A percentile compares a stretch with the other conserved stretches of the same genome.
phyloP scores from a whole-genome alignment of 2,329 filamentous ascomycete species.

The Aciculosporium take region DNA sequence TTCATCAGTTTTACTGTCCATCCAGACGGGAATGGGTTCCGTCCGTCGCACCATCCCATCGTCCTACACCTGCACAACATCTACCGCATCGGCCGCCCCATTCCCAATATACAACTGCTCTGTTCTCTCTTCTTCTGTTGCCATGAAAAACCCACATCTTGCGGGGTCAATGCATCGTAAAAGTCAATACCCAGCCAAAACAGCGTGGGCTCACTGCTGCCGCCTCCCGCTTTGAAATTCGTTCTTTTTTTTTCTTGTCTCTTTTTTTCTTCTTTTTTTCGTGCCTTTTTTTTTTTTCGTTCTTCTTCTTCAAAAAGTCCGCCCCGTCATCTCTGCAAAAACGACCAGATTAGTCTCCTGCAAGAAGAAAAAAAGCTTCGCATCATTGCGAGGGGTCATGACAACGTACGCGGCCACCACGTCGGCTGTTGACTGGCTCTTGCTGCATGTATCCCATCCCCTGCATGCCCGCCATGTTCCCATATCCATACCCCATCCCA shows the following conservation, averaged over 20 bases:
- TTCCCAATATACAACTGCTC: constrained; percentile 1
- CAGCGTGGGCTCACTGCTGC: neutral
- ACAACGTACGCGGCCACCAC: constrained; percentile 39
- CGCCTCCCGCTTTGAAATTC: neutral
- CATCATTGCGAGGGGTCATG: neutral
- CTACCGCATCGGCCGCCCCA: constrained; percentile 4
- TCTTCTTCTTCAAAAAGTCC: no score
- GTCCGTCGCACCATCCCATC: neutral
- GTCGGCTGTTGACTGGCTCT: constrained; percentile 40
- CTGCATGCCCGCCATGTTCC: constrained; percentile 32
- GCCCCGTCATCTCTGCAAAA: constrained; percentile 14
- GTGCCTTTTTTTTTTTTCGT: no score
- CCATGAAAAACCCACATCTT: neutral
- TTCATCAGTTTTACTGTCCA: neutral
- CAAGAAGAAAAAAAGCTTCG: neutral
- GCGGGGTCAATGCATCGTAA: neutral
- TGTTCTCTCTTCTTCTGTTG: neutral
- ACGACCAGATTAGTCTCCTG: neutral
- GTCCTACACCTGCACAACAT: constrained; percentile 1
- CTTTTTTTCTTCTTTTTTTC: neutral
- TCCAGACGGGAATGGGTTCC: neutral
- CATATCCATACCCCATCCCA: constrained; percentile 31
- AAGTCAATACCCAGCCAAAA: neutral
- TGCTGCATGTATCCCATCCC: constrained; percentile 38
- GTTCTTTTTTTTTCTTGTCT: neutral